Evolutionary conservation across 2,329 filamentous ascomycete species (phyloP), one percentile per base, ranked within the genome.

Genomic region (Byssochlamys sp.): DNA sequence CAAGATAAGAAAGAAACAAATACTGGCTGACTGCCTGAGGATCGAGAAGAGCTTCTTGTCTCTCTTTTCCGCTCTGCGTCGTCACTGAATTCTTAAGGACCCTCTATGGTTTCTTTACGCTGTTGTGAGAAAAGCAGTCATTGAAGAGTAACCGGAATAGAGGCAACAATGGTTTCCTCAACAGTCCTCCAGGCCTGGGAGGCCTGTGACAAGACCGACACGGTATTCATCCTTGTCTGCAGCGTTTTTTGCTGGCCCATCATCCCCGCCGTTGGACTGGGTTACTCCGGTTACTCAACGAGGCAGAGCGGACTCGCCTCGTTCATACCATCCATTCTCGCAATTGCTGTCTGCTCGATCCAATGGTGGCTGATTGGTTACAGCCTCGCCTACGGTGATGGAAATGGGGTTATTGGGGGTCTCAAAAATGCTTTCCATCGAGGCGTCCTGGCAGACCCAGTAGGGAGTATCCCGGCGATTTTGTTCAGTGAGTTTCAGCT

Each of bases 201-300:
- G 55, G 72, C 74, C 53, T 81, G 79, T 66, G 75, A 78, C 65
- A 75, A 77, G 59, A 79, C 68, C n/a, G 79, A 81, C 62, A 81
- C 79, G 0, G 67, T 78, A 51, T 80, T 80, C 64, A 73, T 80
- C 52, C 70, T 80, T 6, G 71, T 79, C n/a, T 80, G 78, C 65
- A 77, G 72, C 24, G 76, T 79, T 33, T 77, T 80, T 60, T 81
- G 78, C 64, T 80, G 77, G 78, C 73, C 76, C 1, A 80, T 81
- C 60, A 77, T 80, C 10, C 78, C 78, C 4, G 78, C 78, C 0
- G 78, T 80, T 49, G 78, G 78, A 9, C 75, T 80, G 19, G 78
- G 75, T 3, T 80, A 80, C 62, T 76, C 73, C 0, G 77, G 78
- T 2, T 80, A 80, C 64, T 76, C 77, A 0, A 80, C 76, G 52